A percentile compares a stretch with the other conserved stretches of the same genome.
Evolutionary conservation across 306 rosid species (phyloP).

Genomic region (Arachis hypogaea): DNA sequence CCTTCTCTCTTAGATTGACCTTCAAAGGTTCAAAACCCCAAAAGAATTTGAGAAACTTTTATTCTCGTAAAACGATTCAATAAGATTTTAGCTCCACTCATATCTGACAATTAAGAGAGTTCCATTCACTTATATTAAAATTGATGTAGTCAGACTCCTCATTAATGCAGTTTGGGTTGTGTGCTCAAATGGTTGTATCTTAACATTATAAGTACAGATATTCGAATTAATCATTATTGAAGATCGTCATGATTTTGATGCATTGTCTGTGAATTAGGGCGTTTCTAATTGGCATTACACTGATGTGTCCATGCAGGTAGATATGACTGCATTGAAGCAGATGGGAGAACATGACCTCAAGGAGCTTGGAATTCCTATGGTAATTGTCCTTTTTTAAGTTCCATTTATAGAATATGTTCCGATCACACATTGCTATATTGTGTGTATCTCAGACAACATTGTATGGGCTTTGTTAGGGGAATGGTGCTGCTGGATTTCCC

Average conservation of each 20-base stretch:
- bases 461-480: conserved; percentile 2
- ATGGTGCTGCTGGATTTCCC: conserved; percentile 18
- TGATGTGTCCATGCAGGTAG: conserved; percentile 59
- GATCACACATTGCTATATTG: conserved; percentile 23
- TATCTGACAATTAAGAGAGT: neutral
- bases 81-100: conserved; percentile 4
- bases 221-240: neutral
- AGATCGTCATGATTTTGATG: neutral
- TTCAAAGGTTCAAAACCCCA: conserved; percentile 12
- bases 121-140: neutral
- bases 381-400: conserved; percentile 42
- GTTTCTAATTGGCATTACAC: conserved; percentile 26
- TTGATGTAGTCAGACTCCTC: neutral
- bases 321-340: conserved; percentile 90
- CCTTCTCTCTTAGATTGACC: conserved; percentile 17
- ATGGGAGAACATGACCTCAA: conserved; percentile 97
- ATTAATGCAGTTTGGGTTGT: neutral
- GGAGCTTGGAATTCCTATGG: conserved; percentile 98
- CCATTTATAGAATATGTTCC: conserved; percentile 18
- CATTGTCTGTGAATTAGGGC: conserved; percentile 10
- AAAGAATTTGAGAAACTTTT: neutral
- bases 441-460: neutral
- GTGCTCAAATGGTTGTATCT: conserved; percentile 23
- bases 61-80: conserved; percentile 2
- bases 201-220: neutral